phyloP scores from a whole-genome alignment of 2,329 filamentous ascomycete species.

The Botrytis aclada region DNA sequence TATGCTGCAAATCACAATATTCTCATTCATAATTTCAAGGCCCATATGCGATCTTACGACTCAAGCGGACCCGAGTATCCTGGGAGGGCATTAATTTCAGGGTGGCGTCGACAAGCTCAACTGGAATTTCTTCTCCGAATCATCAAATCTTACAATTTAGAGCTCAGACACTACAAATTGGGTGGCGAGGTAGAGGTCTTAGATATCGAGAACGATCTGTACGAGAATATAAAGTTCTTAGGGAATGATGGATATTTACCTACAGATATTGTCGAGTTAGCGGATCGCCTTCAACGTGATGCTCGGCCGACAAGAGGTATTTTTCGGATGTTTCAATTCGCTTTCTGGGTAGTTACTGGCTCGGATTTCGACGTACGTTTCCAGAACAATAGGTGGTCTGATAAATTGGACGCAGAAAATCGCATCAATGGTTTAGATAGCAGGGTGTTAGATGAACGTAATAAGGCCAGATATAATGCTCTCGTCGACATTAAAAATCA shows the following conservation, averaged over 20 bases:
- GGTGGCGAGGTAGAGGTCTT: background rate
- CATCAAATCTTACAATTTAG: background rate
- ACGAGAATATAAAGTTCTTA: background rate
- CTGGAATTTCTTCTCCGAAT: background rate
- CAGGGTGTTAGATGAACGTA: background rate
- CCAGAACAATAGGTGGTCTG: rapidly evolving
- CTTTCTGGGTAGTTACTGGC: background rate
- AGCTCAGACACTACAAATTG: background rate
- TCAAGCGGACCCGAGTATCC: background rate
- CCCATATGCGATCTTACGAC: background rate
- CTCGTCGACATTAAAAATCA: background rate
- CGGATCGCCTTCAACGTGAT: background rate
- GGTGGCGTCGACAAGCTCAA: background rate
- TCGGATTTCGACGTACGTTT: background rate
- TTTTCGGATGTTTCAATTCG: background rate
- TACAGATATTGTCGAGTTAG: background rate
- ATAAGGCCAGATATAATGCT: background rate
- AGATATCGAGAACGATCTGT: background rate
- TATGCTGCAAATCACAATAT: background rate
- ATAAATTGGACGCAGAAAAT: background rate
- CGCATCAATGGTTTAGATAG: background rate
- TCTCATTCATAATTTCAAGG: background rate
- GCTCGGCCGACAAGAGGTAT: background rate
- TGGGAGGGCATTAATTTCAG: background rate
- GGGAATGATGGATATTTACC: background rate